phyloP scores from a whole-genome alignment of 78 protist genomes.

The Dictyostelium brefeldianum region DNA sequence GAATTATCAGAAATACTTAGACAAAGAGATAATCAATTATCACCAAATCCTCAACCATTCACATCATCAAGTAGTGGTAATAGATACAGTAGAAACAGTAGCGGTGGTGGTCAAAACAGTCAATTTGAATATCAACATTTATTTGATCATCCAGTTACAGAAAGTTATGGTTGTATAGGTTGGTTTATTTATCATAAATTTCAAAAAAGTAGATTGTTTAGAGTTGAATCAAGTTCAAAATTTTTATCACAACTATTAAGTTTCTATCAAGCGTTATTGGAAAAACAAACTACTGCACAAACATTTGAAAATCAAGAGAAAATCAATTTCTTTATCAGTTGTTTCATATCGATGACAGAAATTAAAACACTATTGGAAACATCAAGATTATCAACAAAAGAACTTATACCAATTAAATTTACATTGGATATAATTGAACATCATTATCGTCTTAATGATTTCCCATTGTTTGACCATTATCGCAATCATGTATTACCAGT shows the following conservation, averaged over 20 bases:
- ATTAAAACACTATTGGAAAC: neutral
- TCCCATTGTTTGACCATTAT: constrained; percentile 37
- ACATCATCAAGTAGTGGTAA: neutral
- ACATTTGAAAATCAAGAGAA: constrained; percentile 4
- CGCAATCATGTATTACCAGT: constrained; percentile 23
- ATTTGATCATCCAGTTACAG: constrained; percentile 19
- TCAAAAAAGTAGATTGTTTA: neutral
- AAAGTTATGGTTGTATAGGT: constrained; percentile 44
- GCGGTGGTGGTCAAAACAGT: neutral
- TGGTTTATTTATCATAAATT: constrained; percentile 34
- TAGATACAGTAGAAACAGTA: neutral
- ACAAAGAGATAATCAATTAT: neutral
- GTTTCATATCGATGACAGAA: neutral
- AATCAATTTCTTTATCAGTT: neutral
- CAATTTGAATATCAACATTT: neutral
- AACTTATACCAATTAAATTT: constrained; percentile 43
- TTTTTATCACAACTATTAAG: constrained; percentile 39
- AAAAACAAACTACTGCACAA: neutral
- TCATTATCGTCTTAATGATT: constrained; percentile 52
- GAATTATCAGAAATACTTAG: neutral
- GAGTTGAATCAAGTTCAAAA: constrained; percentile 21
- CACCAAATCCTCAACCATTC: neutral
- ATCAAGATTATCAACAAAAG: constrained; percentile 17
- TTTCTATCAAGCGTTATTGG: neutral
- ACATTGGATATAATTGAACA: constrained; percentile 61